Conservation (phyloP, 805 yeast genomes). For the Pichia nakasei region DNA sequence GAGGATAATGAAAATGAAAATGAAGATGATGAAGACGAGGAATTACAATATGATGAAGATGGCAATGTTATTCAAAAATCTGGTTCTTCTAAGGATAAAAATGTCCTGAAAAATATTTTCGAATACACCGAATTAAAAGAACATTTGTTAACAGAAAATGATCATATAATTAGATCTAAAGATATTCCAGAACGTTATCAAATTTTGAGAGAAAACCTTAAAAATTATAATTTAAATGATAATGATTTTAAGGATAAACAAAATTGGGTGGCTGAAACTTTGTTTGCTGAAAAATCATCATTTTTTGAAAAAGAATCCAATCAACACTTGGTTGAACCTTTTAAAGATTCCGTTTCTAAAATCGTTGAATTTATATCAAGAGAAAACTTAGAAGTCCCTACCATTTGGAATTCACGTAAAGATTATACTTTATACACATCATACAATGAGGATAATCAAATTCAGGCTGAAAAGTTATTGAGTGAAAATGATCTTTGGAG, state of each 20-base stretch:
- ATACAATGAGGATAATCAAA: conserved; percentile 28
- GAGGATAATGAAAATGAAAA: conserved; percentile 46
- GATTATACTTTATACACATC: conserved; percentile 66
- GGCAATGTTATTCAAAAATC: conserved; percentile 26
- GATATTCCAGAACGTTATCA: conserved; percentile 94
- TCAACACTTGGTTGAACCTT: conserved; percentile 35
- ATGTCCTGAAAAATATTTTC: conserved; percentile 75
- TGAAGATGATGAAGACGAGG: conserved; percentile 29
- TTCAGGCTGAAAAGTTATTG: conserved; percentile 43
- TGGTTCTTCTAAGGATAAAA: conserved; percentile 29
- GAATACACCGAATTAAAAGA: conserved; percentile 91
- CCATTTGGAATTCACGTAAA: conserved; percentile 91
- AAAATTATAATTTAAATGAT: conserved; percentile 57
- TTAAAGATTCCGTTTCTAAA: conserved; percentile 60
- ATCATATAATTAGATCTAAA: conserved; percentile 73
- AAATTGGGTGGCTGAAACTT: conserved; percentile 66
- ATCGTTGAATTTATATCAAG: conserved; percentile 63
- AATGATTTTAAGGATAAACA: conserved; percentile 67
- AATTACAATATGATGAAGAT: conserved; percentile 32
- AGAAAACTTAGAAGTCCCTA: conserved; percentile 85
- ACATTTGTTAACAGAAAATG: conserved; percentile 85
- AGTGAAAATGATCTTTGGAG: conserved; percentile 89
- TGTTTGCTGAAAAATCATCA: conserved; percentile 48
- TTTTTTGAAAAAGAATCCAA: conserved; percentile 31
- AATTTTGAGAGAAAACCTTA: conserved; percentile 57